Evolutionary conservation across 2,329 filamentous ascomycete species (phyloP).

Genomic region (Epichloe aotearoae): DNA sequence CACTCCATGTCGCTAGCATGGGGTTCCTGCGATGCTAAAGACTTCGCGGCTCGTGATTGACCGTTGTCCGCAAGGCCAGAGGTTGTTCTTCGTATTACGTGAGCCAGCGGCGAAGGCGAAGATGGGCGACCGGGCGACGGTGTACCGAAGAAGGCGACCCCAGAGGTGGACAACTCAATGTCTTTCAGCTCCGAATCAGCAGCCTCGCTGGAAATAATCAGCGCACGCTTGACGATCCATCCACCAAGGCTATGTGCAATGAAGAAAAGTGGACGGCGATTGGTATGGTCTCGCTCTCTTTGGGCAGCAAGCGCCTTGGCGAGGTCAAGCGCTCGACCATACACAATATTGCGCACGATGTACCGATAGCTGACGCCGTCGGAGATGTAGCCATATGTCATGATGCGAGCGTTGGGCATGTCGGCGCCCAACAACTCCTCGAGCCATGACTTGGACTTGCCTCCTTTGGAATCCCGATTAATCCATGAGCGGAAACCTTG

Average conservation of each 20-base stretch:
- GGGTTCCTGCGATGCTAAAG: slow-evolving; percentile 4
- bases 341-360: slow-evolving; percentile 13
- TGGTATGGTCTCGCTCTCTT: slow-evolving; percentile 9
- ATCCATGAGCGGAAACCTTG: slow-evolving; percentile 15
- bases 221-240: slow-evolving; percentile 17
- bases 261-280: slow-evolving; percentile 14
- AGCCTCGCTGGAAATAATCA: slow-evolving; percentile 16
- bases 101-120: slow-evolving; percentile 13
- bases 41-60: not conserved
- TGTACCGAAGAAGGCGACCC: slow-evolving; percentile 16
- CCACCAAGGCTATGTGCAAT: slow-evolving; percentile 16
- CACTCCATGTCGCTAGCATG: slow-evolving; percentile 11
- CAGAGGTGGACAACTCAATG: slow-evolving; percentile 14
- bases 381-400: slow-evolving; percentile 14
- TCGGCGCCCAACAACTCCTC: slow-evolving; percentile 13
- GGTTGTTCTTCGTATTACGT: slow-evolving; percentile 14
- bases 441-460: slow-evolving; percentile 13
- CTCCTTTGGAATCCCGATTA: slow-evolving; percentile 9
- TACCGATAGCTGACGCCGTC: slow-evolving; percentile 12
- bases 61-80: slow-evolving; percentile 7
- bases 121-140: slow-evolving; percentile 11
- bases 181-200: slow-evolving; percentile 10
- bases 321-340: slow-evolving; percentile 13
- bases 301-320: slow-evolving; percentile 10
- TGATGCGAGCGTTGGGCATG: slow-evolving; percentile 14